A percentile compares a stretch with the other conserved stretches of the same genome.
Conservation (phyloP, 2,329 filamentous ascomycete genomes). For the Hypoxylon sp. region DNA sequence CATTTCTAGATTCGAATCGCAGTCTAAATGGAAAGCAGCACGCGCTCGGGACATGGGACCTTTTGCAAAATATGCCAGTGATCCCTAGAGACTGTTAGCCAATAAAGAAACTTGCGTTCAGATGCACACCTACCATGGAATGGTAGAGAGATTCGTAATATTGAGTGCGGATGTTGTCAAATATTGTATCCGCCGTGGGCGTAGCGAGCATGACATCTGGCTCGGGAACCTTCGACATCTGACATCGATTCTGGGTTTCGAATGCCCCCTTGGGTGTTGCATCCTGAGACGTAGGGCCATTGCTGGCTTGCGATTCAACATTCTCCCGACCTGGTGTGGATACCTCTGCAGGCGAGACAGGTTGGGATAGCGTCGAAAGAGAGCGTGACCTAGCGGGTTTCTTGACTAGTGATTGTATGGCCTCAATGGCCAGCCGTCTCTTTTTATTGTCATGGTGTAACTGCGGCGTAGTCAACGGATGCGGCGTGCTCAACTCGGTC, state of each 20-base stretch:
- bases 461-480: conserved; percentile 57
- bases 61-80: conserved; percentile 86
- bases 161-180: conserved; percentile 68
- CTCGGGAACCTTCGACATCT: conserved; percentile 25
- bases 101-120: background rate
- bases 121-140: conserved; percentile 64
- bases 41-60: conserved; percentile 81
- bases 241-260: conserved; percentile 18
- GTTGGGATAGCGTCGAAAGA: conserved; percentile 49
- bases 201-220: conserved; percentile 46
- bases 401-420: conserved; percentile 70
- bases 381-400: conserved; percentile 62
- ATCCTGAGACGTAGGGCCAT: conserved; percentile 8
- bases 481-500: conserved; percentile 31
- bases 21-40: conserved; percentile 74
- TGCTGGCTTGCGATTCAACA: conserved; percentile 25
- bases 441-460: conserved; percentile 64
- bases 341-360: conserved; percentile 25
- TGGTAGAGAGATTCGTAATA: conserved; percentile 72
- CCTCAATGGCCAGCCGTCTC: conserved; percentile 70
- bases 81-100: conserved; percentile 69
- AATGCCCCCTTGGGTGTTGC: background rate
- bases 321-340: conserved; percentile 30
- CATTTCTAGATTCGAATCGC: conserved; percentile 70
- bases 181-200: conserved; percentile 64